Conservation (phyloP, 2,329 filamentous ascomycete species). For the Fusarium nodosum region DNA sequence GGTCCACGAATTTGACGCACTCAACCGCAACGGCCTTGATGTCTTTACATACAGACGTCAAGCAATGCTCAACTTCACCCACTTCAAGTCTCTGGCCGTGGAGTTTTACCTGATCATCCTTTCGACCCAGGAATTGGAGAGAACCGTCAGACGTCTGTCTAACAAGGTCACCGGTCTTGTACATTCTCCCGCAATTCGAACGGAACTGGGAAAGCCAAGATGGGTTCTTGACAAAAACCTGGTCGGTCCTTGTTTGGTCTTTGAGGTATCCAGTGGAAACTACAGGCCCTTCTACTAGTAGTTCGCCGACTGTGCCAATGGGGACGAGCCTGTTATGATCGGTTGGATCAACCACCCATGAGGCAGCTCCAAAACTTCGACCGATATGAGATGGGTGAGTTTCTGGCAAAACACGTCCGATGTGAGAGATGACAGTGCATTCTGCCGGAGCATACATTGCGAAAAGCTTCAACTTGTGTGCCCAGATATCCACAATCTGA, state of each 20-base stretch:
- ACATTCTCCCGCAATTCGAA: not conserved
- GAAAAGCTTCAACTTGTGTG: not conserved
- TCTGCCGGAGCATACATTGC: conserved; percentile 12
- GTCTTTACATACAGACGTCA: not conserved
- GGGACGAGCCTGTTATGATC: conserved; percentile 4
- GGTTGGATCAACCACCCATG: conserved; percentile 1
- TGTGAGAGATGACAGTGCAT: conserved; percentile 10
- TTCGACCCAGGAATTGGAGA: conserved; percentile 7
- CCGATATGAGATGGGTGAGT: not conserved
- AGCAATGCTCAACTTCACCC: not conserved
- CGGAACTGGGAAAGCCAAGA: conserved; percentile 3
- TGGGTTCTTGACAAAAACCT: not conserved
- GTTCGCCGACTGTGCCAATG: conserved; percentile 3
- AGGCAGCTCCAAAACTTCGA: not conserved
- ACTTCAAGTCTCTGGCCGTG: conserved; percentile 17
- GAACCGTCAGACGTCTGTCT: conserved; percentile 2
- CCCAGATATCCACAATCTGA: conserved; percentile 12
- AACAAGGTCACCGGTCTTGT: conserved; percentile 10
- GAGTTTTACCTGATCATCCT: conserved; percentile 12
- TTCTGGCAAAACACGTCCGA: not conserved
- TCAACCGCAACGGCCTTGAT: conserved; percentile 1
- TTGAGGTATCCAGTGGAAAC: conserved; percentile 7
- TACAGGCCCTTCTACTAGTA: not conserved
- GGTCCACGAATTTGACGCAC: conserved; percentile 2
- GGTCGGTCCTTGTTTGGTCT: not conserved